Base-by-base conservation (phyloP, 208 protist genomes). In the Kentomonas sorsogonicus region DNA sequence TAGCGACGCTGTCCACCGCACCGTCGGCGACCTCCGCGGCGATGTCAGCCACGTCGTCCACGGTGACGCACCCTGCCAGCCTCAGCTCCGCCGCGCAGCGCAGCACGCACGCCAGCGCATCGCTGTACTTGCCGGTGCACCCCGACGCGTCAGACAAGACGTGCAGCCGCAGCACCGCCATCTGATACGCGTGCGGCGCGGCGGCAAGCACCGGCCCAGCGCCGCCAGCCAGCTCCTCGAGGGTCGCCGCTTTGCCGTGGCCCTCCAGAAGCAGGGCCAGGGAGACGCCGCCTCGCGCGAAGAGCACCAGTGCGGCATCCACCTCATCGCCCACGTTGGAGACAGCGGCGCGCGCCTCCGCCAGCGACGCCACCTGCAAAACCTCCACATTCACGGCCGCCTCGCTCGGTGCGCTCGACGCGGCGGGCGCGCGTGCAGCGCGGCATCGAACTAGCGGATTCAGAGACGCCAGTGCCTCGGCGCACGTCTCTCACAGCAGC, bases 151-250 rank as follows among this genome's bases (percentile, higher is more conserved):
- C 36, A 26, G 43, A 36, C 20, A 31, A 47, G n/a, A 74, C 45
- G 51, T 79, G 56, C 27, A 78, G 53, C 15, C 52, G n/a, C 27
- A 84, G 70, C 7, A 69, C 53, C 2, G 54, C 52, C 15, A 43
- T 29, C 60, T 84, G 77, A 43, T 63, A 77, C 34, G 50, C 61
- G 9, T 63, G 60, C 26, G 68, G 72, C 53, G 63, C 62, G 40
- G 50, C 26, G 0, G 46, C 43, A 16, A 83, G 63, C 26, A n/a
- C n/a, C 38, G 26, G 25, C 34, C 46, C 22, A 53, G 48, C 31
- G 68, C 58, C n/a, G 26, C 53, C 25, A 79, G 60, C 62, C 61
- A 76, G 76, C 29, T 72, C 62, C 13, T 59, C 61, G n/a, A 74
- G 18, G 30, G 48, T 53, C 18, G 40, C 6, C 16, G 33, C 6